A percentile compares a stretch with the other conserved stretches of the same genome.
phyloP scores from a whole-genome alignment of 2,329 filamentous ascomycete genomes.

The Ambrosiella beaveri region DNA sequence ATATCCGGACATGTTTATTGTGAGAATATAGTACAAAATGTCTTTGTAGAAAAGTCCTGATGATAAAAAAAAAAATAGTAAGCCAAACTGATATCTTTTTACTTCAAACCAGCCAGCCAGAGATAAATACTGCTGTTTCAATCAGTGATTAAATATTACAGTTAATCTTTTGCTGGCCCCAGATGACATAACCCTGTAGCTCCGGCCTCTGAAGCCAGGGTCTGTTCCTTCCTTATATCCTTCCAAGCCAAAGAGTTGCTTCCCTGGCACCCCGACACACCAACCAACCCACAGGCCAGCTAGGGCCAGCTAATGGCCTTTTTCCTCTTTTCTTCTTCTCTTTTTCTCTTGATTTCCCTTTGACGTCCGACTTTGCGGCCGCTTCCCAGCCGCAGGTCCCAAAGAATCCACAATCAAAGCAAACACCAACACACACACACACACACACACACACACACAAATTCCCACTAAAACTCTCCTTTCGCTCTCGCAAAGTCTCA shows the following conservation, averaged over 20 bases:
- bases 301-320: neutral
- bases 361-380: neutral
- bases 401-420: neutral
- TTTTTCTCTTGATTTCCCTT: conserved; percentile 1
- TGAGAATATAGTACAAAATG: no score
- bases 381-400: neutral
- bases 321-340: neutral
- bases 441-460: conserved; percentile 1
- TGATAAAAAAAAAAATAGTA: no score
- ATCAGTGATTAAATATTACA: neutral
- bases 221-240: neutral
- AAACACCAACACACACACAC: neutral
- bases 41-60: no score
- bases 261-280: neutral
- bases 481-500: neutral
- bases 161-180: neutral
- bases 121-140: neutral
- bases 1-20: no score
- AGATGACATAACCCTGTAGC: neutral
- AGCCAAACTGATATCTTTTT: no score
- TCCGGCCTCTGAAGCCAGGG: neutral
- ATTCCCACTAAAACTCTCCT: conserved; percentile 8
- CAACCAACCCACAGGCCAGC: neutral
- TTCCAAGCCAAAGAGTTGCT: neutral
- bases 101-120: no score